phyloP scores from a whole-genome alignment of 768 basidiomycete species.

The Amanita exitialis region DNA sequence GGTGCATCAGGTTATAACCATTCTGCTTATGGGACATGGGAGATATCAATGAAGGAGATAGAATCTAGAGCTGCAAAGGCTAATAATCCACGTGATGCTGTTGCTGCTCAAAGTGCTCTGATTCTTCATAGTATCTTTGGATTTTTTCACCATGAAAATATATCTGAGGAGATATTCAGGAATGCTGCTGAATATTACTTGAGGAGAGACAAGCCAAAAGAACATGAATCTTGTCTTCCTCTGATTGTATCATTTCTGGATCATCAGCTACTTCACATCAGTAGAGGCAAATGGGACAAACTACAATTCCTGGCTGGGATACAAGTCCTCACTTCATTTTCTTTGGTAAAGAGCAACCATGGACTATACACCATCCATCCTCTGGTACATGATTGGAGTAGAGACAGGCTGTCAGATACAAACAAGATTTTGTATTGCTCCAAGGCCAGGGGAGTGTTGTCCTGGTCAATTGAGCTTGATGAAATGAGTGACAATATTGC shows the following conservation, averaged over 20 bases:
- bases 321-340: conserved; percentile 9
- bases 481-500: neutral
- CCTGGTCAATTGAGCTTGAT: conserved; percentile 2
- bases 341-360: conserved; percentile 8
- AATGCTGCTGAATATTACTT: conserved; percentile 5
- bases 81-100: neutral
- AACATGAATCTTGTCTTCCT: neutral
- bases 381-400: conserved; percentile 8
- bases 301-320: conserved; percentile 10
- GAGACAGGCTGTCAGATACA: neutral
- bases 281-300: conserved; percentile 8
- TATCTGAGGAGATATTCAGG: conserved; percentile 9
- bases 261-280: neutral
- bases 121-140: conserved; percentile 12
- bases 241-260: neutral
- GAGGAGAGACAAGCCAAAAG: neutral
- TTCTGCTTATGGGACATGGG: conserved; percentile 13
- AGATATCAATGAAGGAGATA: conserved; percentile 12
- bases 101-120: conserved; percentile 11
- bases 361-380: conserved; percentile 8
- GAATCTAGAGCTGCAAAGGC: conserved; percentile 1
- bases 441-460: neutral
- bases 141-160: conserved; percentile 12
- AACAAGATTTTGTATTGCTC: neutral
- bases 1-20: conserved; percentile 11